A percentile compares a stretch with the other conserved stretches of the same genome.
phyloP scores from a whole-genome alignment of 805 yeast genomes.

The Pichia ethanolica region DNA sequence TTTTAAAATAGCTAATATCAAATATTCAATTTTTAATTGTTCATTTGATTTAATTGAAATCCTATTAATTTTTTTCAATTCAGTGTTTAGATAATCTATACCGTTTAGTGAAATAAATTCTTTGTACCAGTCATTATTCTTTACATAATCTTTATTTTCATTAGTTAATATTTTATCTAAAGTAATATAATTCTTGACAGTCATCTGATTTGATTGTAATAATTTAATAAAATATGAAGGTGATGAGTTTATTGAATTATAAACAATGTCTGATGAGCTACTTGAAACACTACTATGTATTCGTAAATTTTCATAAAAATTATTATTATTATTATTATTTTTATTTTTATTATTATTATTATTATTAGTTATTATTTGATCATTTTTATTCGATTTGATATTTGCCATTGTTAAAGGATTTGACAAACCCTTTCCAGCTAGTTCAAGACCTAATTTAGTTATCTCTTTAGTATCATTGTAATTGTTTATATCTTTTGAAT shows the following conservation, averaged over 20 bases:
- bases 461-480: too few relatives aligned
- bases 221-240: slow-evolving; percentile 40
- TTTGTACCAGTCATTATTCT: slow-evolving; percentile 56
- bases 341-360: too few relatives aligned
- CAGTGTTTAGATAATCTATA: slow-evolving; percentile 63
- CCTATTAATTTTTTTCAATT: slow-evolving; percentile 47
- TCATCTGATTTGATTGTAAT: slow-evolving; percentile 30
- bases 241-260: slow-evolving; percentile 8
- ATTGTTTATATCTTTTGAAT: too few relatives aligned
- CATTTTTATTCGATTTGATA: too few relatives aligned
- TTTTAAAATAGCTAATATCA: slow-evolving; percentile 69
- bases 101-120: slow-evolving; percentile 77
- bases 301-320: not conserved
- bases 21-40: slow-evolving; percentile 61
- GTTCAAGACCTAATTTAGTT: too few relatives aligned
- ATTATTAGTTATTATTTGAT: not conserved
- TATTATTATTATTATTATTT: not conserved
- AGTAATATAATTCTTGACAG: slow-evolving; percentile 32
- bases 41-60: slow-evolving; percentile 34
- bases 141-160: not conserved
- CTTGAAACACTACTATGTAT: too few relatives aligned
- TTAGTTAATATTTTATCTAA: slow-evolving; percentile 19
- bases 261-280: not conserved
- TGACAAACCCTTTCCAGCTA: too few relatives aligned
- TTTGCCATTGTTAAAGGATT: too few relatives aligned